Conservation (phyloP, 495 filamentous ascomycete genomes). For the Pseudevernia furfuracea region DNA sequence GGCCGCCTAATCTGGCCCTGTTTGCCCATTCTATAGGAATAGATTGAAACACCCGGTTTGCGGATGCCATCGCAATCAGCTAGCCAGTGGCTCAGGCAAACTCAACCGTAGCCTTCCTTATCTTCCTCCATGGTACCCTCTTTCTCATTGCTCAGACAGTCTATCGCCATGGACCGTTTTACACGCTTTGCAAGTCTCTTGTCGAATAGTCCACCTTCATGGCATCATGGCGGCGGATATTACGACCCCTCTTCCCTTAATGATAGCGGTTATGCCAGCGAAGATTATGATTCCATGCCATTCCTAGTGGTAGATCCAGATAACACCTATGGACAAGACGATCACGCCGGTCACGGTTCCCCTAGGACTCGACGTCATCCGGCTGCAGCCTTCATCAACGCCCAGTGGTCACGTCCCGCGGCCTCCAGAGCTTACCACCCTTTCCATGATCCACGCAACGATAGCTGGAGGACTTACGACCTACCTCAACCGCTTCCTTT, state of each 20-base stretch:
- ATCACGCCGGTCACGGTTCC: background rate
- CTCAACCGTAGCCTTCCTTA: background rate
- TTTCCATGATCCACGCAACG: background rate
- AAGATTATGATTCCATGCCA: background rate
- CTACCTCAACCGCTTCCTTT: background rate
- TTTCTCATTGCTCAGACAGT: background rate
- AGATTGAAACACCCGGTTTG: background rate
- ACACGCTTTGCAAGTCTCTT: background rate
- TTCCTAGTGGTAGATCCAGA: too few species aligned
- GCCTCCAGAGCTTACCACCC: background rate
- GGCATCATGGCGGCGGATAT: background rate
- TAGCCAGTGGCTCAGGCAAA: background rate
- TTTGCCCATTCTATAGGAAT: background rate
- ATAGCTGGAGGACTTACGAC: background rate
- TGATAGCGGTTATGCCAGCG: background rate
- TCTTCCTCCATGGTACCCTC: background rate
- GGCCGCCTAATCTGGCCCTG: background rate
- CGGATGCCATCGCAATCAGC: background rate
- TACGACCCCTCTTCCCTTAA: background rate
- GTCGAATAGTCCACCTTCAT: background rate
- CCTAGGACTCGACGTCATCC: background rate
- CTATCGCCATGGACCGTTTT: background rate
- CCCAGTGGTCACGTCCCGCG: background rate
- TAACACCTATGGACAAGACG: background rate
- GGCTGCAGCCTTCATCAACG: background rate